These are phyloP conservation scores for Zasmidium citrigriseum DNA, from an alignment of 2,329 filamentous ascomycete genomes.

Conservation along the genomic window DNA sequence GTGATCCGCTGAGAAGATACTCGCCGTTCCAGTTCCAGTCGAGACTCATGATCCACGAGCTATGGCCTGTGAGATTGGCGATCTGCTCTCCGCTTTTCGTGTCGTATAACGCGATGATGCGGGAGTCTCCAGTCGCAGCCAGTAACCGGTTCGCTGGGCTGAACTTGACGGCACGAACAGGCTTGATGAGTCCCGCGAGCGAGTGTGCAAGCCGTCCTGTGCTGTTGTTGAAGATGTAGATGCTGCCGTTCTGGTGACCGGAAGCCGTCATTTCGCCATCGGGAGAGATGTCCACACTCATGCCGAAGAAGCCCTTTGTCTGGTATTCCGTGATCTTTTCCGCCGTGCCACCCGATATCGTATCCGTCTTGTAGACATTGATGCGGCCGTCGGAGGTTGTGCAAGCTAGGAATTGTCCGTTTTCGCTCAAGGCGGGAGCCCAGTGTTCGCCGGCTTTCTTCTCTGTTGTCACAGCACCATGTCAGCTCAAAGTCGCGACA, in stretches of 20 bases:
- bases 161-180: slow-evolving; percentile 82
- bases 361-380: slow-evolving; percentile 75
- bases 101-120: slow-evolving; percentile 88
- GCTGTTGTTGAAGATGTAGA: slow-evolving; percentile 95
- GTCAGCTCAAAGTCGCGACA: not conserved
- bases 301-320: slow-evolving; percentile 88
- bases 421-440: slow-evolving; percentile 82
- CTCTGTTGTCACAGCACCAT: not conserved
- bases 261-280: slow-evolving; percentile 87
- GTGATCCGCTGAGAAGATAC: slow-evolving; percentile 77
- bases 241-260: slow-evolving; percentile 85
- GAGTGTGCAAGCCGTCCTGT: slow-evolving; percentile 83
- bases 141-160: slow-evolving; percentile 82
- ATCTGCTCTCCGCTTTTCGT: slow-evolving; percentile 90
- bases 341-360: slow-evolving; percentile 38
- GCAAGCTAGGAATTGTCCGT: slow-evolving; percentile 81
- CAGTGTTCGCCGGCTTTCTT: slow-evolving; percentile 74
- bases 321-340: slow-evolving; percentile 79
- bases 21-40: slow-evolving; percentile 95
- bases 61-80: slow-evolving; percentile 76
- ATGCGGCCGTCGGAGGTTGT: slow-evolving; percentile 86
- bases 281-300: slow-evolving; percentile 76
- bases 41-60: slow-evolving; percentile 84
- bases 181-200: slow-evolving; percentile 83
- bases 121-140: slow-evolving; percentile 86